Conservation (phyloP, 2,329 filamentous ascomycete species). For the Monilinia vaccinii-corymbosi region DNA sequence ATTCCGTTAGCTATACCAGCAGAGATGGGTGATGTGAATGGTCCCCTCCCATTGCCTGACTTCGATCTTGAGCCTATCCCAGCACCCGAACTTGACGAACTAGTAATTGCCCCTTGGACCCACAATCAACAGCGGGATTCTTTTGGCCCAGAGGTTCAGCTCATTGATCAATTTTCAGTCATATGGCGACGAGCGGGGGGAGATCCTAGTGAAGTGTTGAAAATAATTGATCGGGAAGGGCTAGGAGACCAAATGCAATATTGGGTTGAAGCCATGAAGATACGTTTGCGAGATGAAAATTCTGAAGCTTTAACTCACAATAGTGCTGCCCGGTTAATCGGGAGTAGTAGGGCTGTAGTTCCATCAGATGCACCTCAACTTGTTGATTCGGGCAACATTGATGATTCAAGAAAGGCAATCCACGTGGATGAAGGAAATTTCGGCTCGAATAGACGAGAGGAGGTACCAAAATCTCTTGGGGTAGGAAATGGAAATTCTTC, state of each 20-base stretch:
- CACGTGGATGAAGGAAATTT: conserved; percentile 13
- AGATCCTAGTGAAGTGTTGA: conserved; percentile 47
- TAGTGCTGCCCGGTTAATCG: neutral
- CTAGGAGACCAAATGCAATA: conserved; percentile 49
- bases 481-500: neutral
- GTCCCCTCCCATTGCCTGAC: neutral
- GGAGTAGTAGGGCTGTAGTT: neutral
- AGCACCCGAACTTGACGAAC: neutral
- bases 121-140: conserved; percentile 11
- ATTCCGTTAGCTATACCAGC: neutral
- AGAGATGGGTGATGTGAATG: neutral
- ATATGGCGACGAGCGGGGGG: conserved; percentile 53
- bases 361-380: neutral
- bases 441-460: conserved; percentile 23
- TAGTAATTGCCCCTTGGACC: neutral
- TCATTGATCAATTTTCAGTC: conserved; percentile 38
- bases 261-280: conserved; percentile 40
- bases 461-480: conserved; percentile 11
- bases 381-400: neutral
- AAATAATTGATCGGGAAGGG: conserved; percentile 52
- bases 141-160: conserved; percentile 20
- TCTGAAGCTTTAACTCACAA: no score
- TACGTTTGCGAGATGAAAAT: neutral
- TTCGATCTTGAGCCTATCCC: neutral
- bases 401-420: neutral